These are phyloP conservation scores for Vitis rotundifolia DNA, from an alignment of 164 flowering plant genomes.

Conservation along the genomic window DNA sequence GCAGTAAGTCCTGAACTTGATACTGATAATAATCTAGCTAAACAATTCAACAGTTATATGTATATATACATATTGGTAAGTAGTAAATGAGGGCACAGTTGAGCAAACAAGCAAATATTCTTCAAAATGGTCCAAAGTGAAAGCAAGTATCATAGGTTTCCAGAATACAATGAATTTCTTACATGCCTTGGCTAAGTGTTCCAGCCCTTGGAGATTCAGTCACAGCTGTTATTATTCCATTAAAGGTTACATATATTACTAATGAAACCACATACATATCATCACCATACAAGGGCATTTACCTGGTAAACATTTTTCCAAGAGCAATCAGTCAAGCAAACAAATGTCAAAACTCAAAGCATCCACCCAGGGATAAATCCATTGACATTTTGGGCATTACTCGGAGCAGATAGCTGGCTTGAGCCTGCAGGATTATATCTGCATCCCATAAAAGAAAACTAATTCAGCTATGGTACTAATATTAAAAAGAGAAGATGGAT, in stretches of 20 bases:
- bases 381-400: slow-evolving; percentile 31
- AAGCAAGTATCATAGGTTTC: no score
- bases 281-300: neutral
- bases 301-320: neutral
- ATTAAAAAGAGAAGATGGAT: neutral
- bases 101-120: no score
- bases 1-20: no score
- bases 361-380: slow-evolving; percentile 53
- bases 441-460: neutral
- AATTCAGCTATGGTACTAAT: neutral
- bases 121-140: no score
- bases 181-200: no score
- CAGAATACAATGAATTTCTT: no score
- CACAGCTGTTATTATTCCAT: neutral
- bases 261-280: neutral
- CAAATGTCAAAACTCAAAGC: slow-evolving; percentile 22
- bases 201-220: no score
- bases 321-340: no score
- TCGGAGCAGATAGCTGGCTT: slow-evolving; percentile 28
- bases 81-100: no score
- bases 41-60: no score
- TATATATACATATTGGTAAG: no score
- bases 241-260: neutral
- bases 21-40: no score
- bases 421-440: slow-evolving; percentile 29